Percentiles rank a stretch among this genome's conserved stretches.
Conservation (phyloP, 495 filamentous ascomycete genomes). For the Geoglossum glabrum region DNA sequence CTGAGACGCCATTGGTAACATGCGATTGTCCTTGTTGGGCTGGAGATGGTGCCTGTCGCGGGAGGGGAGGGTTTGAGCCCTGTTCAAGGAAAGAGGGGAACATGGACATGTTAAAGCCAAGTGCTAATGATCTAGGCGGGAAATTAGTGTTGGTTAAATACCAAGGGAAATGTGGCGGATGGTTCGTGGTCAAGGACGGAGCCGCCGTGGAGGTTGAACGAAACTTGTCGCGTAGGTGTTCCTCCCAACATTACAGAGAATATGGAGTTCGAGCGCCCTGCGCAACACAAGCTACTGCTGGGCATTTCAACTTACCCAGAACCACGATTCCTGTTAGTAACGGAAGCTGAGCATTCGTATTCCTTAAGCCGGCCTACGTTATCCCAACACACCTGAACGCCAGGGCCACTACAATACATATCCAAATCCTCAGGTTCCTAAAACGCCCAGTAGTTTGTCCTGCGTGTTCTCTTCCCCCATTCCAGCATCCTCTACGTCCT, state of each 20-base stretch:
- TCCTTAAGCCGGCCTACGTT: neutral
- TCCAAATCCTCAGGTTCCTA: neutral
- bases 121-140: neutral
- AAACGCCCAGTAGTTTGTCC: neutral
- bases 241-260: too few species aligned
- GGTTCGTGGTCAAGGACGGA: neutral
- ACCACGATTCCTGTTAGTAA: neutral
- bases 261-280: too few species aligned
- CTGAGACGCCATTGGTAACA: neutral
- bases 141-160: neutral
- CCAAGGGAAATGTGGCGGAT: neutral
- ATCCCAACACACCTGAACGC: neutral
- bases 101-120: neutral
- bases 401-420: neutral
- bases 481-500: constrained; percentile 10
- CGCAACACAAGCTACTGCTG: neutral
- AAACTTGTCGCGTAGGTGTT: neutral
- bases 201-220: neutral
- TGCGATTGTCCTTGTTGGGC: neutral
- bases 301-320: neutral
- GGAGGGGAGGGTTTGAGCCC: neutral
- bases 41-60: neutral
- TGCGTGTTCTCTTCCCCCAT: neutral
- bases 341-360: neutral
- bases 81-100: constrained; percentile 1